phyloP scores from a whole-genome alignment of 2,329 filamentous ascomycete species.

The Fusarium globosum region DNA sequence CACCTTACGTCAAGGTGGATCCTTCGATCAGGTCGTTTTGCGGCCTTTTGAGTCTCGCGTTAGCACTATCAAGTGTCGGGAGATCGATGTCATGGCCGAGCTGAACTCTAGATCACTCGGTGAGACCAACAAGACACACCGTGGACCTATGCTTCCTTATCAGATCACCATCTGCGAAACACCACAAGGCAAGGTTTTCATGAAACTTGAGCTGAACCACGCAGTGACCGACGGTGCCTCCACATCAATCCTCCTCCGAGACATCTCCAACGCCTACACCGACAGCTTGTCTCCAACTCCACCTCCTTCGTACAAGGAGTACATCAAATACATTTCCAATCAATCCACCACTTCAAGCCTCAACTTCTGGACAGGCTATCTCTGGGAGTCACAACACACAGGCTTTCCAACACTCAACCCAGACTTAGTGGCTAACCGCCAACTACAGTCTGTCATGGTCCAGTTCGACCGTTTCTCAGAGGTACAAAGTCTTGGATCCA shows the following conservation, averaged over 20 bases:
- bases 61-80: conserved; percentile 27
- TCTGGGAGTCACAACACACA: conserved; percentile 2
- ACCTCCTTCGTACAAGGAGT: conserved; percentile 29
- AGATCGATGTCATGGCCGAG: conserved; percentile 41
- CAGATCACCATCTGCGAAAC: conserved; percentile 43
- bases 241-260: conserved; percentile 43
- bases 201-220: conserved; percentile 51
- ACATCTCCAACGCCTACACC: conserved; percentile 46
- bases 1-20: conserved; percentile 30
- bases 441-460: background rate
- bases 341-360: conserved; percentile 17
- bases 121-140: conserved; percentile 20
- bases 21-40: conserved; percentile 48
- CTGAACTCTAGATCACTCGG: conserved; percentile 31
- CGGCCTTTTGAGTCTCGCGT: background rate
- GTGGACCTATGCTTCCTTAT: conserved; percentile 32
- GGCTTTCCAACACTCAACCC: conserved; percentile 15
- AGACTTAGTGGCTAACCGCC: background rate
- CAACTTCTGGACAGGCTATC: conserved; percentile 35
- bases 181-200: conserved; percentile 11
- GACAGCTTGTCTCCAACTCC: background rate
- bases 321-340: conserved; percentile 32
- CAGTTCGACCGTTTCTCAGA: conserved; percentile 13
- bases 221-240: conserved; percentile 51
- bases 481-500: conserved; percentile 6